Percentiles rank a stretch among this genome's conserved stretches.
Evolutionary conservation across 2,329 filamentous ascomycete genomes (phyloP).

Genomic region (Trichoderma breve): DNA sequence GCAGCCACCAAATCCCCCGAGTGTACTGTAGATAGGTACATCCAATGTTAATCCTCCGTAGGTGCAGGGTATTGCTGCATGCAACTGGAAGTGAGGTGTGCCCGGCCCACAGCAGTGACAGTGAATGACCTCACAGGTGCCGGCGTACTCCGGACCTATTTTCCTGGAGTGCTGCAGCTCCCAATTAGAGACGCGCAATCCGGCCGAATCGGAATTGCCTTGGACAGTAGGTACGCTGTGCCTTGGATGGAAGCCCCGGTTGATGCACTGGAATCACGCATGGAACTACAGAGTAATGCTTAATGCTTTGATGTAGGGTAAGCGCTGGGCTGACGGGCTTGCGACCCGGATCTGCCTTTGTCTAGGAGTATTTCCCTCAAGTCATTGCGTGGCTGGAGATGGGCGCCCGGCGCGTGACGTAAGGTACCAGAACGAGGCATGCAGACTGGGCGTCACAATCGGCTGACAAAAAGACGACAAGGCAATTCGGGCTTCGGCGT

Average conservation of each 20-base stretch:
- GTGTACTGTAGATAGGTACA: neutral
- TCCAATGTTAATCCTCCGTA: neutral
- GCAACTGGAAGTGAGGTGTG: neutral
- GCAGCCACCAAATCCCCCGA: neutral
- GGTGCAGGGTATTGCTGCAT: neutral
- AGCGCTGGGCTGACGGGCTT: slow-evolving; percentile 12
- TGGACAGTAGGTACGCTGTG: neutral
- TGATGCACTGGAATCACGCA: neutral
- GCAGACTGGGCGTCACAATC: neutral
- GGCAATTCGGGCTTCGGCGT: neutral
- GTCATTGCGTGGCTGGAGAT: slow-evolving; percentile 10
- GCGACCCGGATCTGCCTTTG: neutral
- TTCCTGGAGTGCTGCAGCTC: neutral
- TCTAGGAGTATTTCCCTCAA: slow-evolving; percentile 15
- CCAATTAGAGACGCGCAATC: neutral
- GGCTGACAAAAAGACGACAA: slow-evolving; percentile 6
- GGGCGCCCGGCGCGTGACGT: slow-evolving; percentile 13
- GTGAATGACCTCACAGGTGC: slow-evolving; percentile 3
- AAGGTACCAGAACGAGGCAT: neutral
- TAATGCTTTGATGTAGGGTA: slow-evolving; percentile 4
- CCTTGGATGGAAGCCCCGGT: neutral
- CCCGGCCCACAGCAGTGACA: neutral
- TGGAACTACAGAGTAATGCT: neutral
- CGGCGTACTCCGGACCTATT: slow-evolving; percentile 3
- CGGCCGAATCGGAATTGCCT: slow-evolving; percentile 6